Evolutionary conservation across 2,329 filamentous ascomycete genomes (phyloP).

Genomic region (Apiospora koreana): DNA sequence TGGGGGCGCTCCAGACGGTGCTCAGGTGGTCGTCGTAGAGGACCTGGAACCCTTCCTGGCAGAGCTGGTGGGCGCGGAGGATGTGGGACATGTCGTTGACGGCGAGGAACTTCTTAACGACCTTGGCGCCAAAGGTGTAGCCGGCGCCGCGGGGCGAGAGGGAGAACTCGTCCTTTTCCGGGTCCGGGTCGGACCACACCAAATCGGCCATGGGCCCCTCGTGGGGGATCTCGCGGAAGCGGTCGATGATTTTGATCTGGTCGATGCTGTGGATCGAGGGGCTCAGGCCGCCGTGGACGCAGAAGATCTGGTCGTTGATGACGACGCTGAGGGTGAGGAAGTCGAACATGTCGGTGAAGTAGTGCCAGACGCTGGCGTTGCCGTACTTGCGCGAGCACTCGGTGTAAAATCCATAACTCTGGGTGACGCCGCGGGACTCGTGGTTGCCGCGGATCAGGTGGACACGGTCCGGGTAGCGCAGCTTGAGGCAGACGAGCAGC

Average conservation of each 20-base stretch:
- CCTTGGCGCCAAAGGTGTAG: slow-evolving; percentile 96
- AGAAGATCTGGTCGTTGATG: slow-evolving; percentile 99
- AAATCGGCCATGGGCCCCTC: slow-evolving; percentile 99
- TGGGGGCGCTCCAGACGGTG: slow-evolving; percentile 97
- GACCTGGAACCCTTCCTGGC: slow-evolving; percentile 96
- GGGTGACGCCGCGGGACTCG: slow-evolving; percentile 94
- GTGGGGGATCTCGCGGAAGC: slow-evolving; percentile 97
- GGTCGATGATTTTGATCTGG: slow-evolving; percentile 99
- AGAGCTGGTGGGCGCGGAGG: slow-evolving; percentile 94
- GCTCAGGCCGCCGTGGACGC: slow-evolving; percentile 88
- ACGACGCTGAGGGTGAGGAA: slow-evolving; percentile 95
- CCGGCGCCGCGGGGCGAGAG: slow-evolving; percentile 90
- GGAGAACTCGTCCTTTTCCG: slow-evolving; percentile 96
- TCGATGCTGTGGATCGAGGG: slow-evolving; percentile 97
- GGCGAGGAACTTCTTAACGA: slow-evolving; percentile 96
- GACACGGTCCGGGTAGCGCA: slow-evolving; percentile 93
- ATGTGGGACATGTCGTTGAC: slow-evolving; percentile 99
- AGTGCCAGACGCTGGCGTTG: slow-evolving; percentile 98
- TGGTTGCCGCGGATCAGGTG: slow-evolving; percentile 97
- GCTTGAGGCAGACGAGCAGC: slow-evolving; percentile 92
- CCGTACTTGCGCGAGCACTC: slow-evolving; percentile 98
- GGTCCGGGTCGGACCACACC: slow-evolving; percentile 97
- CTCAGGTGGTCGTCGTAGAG: slow-evolving; percentile 92
- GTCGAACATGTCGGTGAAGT: slow-evolving; percentile 99
- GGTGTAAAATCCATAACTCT: slow-evolving; percentile 99